Percentiles rank a stretch among this genome's conserved stretches.
phyloP scores from a whole-genome alignment of 768 basidiomycete species.

The Mycena polygramma region DNA sequence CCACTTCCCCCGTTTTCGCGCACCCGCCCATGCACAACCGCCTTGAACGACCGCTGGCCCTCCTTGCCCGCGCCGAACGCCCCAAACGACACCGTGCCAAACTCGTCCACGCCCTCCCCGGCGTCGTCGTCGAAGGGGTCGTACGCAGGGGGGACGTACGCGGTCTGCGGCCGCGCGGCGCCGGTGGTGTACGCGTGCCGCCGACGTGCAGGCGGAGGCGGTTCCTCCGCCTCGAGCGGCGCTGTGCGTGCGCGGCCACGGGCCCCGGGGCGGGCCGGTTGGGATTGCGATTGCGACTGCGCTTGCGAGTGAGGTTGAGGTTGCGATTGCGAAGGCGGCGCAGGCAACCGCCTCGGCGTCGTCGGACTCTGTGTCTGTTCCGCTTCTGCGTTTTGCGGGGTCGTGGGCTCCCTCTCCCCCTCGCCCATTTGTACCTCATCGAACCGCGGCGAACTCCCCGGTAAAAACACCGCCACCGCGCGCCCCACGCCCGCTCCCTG shows the following conservation, averaged over 20 bases:
- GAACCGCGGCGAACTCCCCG: too few species aligned
- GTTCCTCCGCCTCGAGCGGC: neutral
- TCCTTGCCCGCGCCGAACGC: conserved; percentile 1
- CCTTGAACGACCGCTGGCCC: conserved; percentile 58
- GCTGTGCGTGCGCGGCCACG: too few species aligned
- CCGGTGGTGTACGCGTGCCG: conserved; percentile 31
- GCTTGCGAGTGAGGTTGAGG: too few species aligned
- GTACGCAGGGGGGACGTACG: conserved; percentile 26
- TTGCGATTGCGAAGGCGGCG: neutral
- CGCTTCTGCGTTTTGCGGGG: too few species aligned
- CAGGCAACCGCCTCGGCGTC: neutral
- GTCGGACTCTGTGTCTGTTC: neutral
- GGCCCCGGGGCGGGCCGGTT: too few species aligned
- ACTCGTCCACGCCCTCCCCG: conserved; percentile 36
- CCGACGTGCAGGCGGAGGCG: conserved; percentile 17
- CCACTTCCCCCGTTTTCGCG: conserved; percentile 46
- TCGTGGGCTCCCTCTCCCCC: too few species aligned
- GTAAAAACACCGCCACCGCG: conserved; percentile 53
- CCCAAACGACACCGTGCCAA: conserved; percentile 42
- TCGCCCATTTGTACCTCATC: too few species aligned
- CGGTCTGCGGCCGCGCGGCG: conserved; percentile 30
- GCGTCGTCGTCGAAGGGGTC: conserved; percentile 26
- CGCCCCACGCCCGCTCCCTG: conserved; percentile 45
- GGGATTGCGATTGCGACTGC: too few species aligned
- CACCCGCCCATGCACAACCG: conserved; percentile 71